Evolutionary conservation across 768 basidiomycete species (phyloP), one percentile per base, ranked within the genome.

Genomic region (Cubamyces lactineus): DNA sequence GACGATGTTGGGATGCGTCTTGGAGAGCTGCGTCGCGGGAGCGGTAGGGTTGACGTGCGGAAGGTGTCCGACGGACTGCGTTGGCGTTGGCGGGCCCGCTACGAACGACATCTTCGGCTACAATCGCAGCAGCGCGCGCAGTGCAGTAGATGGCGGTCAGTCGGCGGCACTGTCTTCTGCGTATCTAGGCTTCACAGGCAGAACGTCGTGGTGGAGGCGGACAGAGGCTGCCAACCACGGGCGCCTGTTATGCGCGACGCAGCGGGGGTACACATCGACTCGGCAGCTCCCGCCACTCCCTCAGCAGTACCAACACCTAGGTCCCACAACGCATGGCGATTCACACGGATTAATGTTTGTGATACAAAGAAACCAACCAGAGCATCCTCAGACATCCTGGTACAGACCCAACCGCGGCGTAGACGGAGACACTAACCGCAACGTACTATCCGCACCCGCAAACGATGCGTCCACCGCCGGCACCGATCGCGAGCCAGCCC

Each of bases 351-450:
- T 28, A 28, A n/a, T n/a, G n/a, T n/a, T n/a, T n/a, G n/a, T n/a
- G n/a, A n/a, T n/a, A n/a, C n/a, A n/a, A n/a, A n/a, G n/a, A n/a
- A n/a, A n/a, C n/a, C n/a, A n/a, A n/a, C n/a, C n/a, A n/a, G n/a
- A n/a, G n/a, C n/a, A n/a, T 28, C 13, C 2, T 34, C 34, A 34
- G 34, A 49, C 23, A n/a, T 26, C 17, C 39, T 48, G 39, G 39
- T 59, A 50, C 51, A 56, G 23, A n/a, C 48, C 60, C 21, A 63
- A 40, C 19, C 47, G 41, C 9, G 61, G 62, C 34, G 62, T 59
- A 43, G 64, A 64, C 21, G 67, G 64, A 24, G 64, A 64, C 11
- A 68, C 67, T 23, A 68, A 48, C 46, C 67, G 57, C 51, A 68
- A 38, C 46, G 67, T 68, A 30, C 64, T 66, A 24, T 61, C 62